Base-by-base conservation (phyloP, 768 basidiomycete species). In the Hericium rajendrae region DNA sequence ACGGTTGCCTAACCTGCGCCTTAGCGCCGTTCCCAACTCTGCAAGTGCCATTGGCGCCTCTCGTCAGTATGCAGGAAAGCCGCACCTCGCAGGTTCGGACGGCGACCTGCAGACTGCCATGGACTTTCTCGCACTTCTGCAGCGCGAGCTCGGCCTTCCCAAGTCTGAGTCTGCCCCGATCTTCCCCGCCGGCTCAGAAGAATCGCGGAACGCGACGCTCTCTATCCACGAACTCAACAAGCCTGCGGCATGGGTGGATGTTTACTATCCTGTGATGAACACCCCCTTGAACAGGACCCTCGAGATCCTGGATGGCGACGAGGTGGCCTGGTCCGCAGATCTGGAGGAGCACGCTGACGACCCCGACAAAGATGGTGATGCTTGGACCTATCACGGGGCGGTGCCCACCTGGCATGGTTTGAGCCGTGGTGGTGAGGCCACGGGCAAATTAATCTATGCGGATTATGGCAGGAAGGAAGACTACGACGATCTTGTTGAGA, bases 201-300 rank as follows among this genome's bases (percentile, higher is more conserved):
- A 77, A 54, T 89, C 88, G 32, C 84, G 84, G 54, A 75, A 80
- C 48, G 81, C 88, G 4, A 91, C 88, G 0, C 73, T 88, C 15
- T 68, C 69, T 18, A 72, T 82, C 43, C 64, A 71, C 6, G 73
- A 72, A 4, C 72, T 78, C 40, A 70, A 64, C 32, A 70, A 68
- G 24, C 86, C 87, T 2, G 77, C 73, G 0, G 88, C 85, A 57
- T 93, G 91, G 91, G 83, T 92, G 58, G 89, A 92, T 62, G 78
- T 79, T 39, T 97, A 98, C 70, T 95, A 88, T 70, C 93, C 94
- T 2, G 76, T 93, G 43, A 72, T 95, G 73, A 91, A 95, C 70
- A 86, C 82, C 0, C 83, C 90, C 1, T 73, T 86, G 6, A 80
- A 86, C 54, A 80, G 83, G 52, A 79, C 78, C 58, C 70, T 94